Percentiles rank a stretch among this genome's conserved stretches.
These are phyloP conservation scores for Geoglossum cookeanum DNA, from an alignment of 2,329 filamentous ascomycete species.

Conservation along the genomic window DNA sequence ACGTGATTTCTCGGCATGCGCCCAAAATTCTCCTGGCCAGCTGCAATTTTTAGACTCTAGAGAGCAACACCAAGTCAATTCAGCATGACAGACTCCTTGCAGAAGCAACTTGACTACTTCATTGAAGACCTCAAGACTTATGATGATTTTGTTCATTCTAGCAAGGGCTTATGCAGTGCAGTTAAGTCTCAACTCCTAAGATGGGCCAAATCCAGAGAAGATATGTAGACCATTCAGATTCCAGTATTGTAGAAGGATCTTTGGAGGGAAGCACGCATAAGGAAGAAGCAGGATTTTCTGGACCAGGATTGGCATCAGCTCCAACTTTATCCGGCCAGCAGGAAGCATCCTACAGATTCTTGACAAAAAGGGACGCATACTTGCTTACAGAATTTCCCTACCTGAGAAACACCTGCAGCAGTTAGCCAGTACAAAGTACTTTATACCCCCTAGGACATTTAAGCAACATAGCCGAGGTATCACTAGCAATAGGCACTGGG, in stretches of 20 bases:
- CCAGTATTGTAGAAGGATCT: neutral
- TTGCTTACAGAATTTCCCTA: neutral
- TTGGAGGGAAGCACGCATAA: neutral
- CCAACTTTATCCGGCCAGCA: neutral
- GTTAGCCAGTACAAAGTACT: neutral
- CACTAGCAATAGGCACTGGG: neutral
- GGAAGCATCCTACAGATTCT: neutral
- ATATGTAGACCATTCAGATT: neutral
- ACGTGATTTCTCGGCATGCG: too few relatives aligned
- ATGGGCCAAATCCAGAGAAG: neutral
- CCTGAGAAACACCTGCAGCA: neutral
- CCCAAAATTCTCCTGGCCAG: too few relatives aligned
- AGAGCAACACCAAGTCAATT: too few relatives aligned
- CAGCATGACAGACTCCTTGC: too few relatives aligned
- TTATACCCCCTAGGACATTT: neutral
- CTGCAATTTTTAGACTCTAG: too few relatives aligned
- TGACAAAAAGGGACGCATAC: neutral
- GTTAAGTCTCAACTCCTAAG: neutral
- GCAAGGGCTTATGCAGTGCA: neutral
- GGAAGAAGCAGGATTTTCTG: neutral
- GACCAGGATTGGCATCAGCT: neutral
- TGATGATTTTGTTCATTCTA: neutral
- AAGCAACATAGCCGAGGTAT: neutral
- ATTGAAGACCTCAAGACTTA: neutral
- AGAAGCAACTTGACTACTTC: neutral